These are phyloP conservation scores for Candida dubliniensis DNA, from an alignment of 1,139 yeast genomes.

Conservation along the genomic window DNA sequence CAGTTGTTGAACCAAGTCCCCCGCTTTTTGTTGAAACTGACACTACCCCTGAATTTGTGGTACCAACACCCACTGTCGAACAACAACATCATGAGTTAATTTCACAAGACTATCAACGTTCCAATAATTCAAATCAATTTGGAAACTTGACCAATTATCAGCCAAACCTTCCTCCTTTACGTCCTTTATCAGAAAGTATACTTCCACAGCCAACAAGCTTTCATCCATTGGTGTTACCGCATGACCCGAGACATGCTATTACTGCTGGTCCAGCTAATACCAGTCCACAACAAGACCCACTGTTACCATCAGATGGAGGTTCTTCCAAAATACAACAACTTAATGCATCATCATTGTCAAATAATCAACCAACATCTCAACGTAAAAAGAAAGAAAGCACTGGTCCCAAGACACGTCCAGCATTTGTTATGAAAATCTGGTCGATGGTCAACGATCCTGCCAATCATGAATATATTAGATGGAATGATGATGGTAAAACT, in stretches of 20 bases:
- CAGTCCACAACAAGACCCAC: constrained; percentile 6
- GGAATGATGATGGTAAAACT: constrained; percentile 85
- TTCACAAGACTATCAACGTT: constrained; percentile 12
- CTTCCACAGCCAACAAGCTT: constrained; percentile 24
- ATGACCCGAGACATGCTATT: constrained; percentile 8
- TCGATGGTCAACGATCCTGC: constrained; percentile 84
- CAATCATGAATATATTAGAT: constrained; percentile 69
- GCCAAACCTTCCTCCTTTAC: constrained; percentile 30
- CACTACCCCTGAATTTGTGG: constrained; percentile 2
- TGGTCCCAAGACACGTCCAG: constrained; percentile 59
- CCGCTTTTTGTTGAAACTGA: background rate
- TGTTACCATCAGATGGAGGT: background rate
- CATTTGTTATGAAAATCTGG: constrained; percentile 92
- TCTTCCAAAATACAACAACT: no score
- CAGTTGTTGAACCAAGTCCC: background rate
- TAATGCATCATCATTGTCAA: no score
- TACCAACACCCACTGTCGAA: constrained; percentile 8
- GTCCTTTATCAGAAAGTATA: constrained; percentile 38
- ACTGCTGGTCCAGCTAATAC: constrained; percentile 14
- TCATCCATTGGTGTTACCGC: constrained; percentile 12
- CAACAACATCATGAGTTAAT: constrained; percentile 10
- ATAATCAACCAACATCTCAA: background rate
- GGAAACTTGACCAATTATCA: constrained; percentile 7
- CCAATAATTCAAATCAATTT: constrained; percentile 4
- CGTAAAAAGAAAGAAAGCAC: constrained; percentile 32